Base-by-base conservation (phyloP, 2,329 filamentous ascomycete genomes). In the Penicillium sp. region DNA sequence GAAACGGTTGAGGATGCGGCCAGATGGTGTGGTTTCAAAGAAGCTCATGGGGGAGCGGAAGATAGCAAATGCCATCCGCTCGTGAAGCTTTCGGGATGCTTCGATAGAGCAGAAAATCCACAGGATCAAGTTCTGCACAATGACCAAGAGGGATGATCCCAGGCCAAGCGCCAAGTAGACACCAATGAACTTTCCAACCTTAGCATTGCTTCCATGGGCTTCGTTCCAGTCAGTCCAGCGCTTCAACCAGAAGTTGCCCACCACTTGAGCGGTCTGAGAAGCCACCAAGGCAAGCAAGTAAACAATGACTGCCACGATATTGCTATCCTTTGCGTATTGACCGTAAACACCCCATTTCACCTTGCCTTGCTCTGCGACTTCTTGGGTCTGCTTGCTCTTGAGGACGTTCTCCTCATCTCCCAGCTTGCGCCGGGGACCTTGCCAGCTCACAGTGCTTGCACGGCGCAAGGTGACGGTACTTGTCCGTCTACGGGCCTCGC, bases 21-120 rank as follows among this genome's bases (percentile, higher is more conserved):
- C 94, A 59, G 92, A 88, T 3, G 94, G 94, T 2, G 94, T 99
- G 0, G 92, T 96, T 72, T 99, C 95, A 65, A 99, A 99, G 77
- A 99, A 99, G 65, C 86, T 94, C 94, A 99, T 99, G 52, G 94
- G 95, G 37, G 91, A 95, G 63, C 94, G 85, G 82, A 99, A 99
- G 65, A 97, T 97, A 18, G 94, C 91, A 66, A 89, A 94, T 41
- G 93, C 93, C 94, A 99, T 97, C 61, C 90, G 84, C 76, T 97
- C 94, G 72, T 99, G 94, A 54, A 99, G 82, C 77, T 97, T 99
- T 59, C 94, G 86, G 21, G 93, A 97, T 48, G 94, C 94, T 86
- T 99, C 94, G 60, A 99, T 99, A 5, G 94, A 97, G 77, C 95
- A 99, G 78, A 99, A 97, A 62, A 99, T 97, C 94, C 94, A 99